These are phyloP conservation scores for Paraconiothyrium sp. DNA, from an alignment of 2,329 filamentous ascomycete species.

Conservation along the genomic window DNA sequence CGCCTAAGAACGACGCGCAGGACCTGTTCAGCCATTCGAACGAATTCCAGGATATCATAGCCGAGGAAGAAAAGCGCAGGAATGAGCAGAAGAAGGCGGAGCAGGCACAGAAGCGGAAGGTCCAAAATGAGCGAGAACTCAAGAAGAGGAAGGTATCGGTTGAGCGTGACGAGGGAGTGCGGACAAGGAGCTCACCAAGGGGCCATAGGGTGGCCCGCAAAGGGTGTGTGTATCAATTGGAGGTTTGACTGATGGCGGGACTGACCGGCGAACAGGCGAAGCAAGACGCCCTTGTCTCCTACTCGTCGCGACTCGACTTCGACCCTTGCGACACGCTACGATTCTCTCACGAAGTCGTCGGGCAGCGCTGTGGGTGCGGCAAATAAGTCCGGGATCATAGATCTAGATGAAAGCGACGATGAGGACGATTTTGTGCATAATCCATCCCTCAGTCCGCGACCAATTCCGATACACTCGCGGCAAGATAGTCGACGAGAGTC, in stretches of 20 bases:
- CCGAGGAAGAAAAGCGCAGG: conserved; percentile 48
- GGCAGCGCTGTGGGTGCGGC: conserved; percentile 16
- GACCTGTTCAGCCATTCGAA: conserved; percentile 57
- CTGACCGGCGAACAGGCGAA: conserved; percentile 30
- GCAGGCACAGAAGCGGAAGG: conserved; percentile 34
- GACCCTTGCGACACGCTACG: conserved; percentile 42
- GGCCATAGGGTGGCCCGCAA: conserved; percentile 23
- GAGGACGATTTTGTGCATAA: conserved; percentile 25
- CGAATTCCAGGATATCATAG: conserved; percentile 50
- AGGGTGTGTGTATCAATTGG: conserved; percentile 23
- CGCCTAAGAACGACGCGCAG: conserved; percentile 47
- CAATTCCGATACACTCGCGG: conserved; percentile 15
- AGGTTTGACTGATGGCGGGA: background rate
- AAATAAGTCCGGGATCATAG: conserved; percentile 32
- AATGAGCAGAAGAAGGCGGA: conserved; percentile 37
- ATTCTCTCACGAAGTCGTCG: conserved; percentile 35
- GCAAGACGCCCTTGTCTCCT: conserved; percentile 37
- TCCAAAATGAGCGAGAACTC: conserved; percentile 39
- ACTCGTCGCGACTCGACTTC: conserved; percentile 22
- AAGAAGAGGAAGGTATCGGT: conserved; percentile 35
- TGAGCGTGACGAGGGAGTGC: conserved; percentile 24
- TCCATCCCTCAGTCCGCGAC: conserved; percentile 20
- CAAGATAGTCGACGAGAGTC: conserved; percentile 18
- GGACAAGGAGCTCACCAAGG: conserved; percentile 22
- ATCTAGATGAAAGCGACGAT: conserved; percentile 37